These are phyloP conservation scores for Cutaneotrichosporon dermatis DNA, from an alignment of 1,284 basidiomycete species.

Conservation along the genomic window DNA sequence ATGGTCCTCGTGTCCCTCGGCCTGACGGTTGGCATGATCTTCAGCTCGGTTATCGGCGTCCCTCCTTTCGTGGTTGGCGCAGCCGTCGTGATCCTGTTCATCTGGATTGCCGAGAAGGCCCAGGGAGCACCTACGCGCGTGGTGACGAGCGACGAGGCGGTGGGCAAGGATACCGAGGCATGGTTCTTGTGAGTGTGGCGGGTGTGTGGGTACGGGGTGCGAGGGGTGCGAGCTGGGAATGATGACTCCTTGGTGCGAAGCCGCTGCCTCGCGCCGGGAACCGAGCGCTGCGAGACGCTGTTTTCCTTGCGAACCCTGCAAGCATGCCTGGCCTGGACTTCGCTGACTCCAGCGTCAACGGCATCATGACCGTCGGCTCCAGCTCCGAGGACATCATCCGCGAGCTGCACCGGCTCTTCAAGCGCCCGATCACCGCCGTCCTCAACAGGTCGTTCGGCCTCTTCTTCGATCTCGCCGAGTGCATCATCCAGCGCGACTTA, in stretches of 20 bases:
- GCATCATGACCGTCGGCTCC: constrained; percentile 26
- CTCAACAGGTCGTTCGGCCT: constrained; percentile 36
- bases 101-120: constrained; percentile 3
- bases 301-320: too few species aligned
- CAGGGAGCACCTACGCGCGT: constrained; percentile 6
- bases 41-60: constrained; percentile 10
- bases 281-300: too few species aligned
- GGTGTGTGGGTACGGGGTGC: too few species aligned
- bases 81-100: constrained; percentile 2
- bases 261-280: too few species aligned
- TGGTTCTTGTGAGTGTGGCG: constrained; percentile 34
- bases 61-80: constrained; percentile 8
- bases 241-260: too few species aligned
- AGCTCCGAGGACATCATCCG: constrained; percentile 27
- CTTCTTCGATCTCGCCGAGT: constrained; percentile 37
- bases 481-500: constrained; percentile 35
- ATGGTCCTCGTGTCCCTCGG: constrained; percentile 18
- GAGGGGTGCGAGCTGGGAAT: too few species aligned
- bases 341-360: constrained; percentile 29
- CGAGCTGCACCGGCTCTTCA: constrained; percentile 26
- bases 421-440: constrained; percentile 30
- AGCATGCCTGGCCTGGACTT: too few species aligned
- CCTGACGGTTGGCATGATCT: constrained; percentile 18
- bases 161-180: constrained; percentile 15
- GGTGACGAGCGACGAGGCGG: background rate